Base-by-base conservation (phyloP, 2,329 filamentous ascomycete species). In the Neurospora sp. region DNA sequence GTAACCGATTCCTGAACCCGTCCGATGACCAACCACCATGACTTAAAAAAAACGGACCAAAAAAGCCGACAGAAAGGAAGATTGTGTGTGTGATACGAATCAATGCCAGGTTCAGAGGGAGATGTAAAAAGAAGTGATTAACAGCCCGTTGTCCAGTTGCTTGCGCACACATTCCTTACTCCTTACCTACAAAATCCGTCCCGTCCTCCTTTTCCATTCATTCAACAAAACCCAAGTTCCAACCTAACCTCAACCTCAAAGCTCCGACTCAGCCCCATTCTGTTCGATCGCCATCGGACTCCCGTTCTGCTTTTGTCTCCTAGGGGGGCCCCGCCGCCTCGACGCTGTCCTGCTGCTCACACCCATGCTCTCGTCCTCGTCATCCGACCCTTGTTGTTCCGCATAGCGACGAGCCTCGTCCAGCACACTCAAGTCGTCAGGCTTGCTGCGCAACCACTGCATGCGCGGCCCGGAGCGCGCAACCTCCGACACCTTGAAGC, bases 391-490 rank as follows among this genome's bases (percentile, higher is more conserved):
- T 72, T 87, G 83, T 66, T 86, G 82, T 70, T 83, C 82, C 33
- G 82, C 84, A 74, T 83, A 87, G 8, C 81, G 79, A 11, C 84
- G 82, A n/a, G 86, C 84, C 81, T 99, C 96, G 77, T 99, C 93
- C 67, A 98, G 84, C 75, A 97, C 92, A 62, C 85, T 89, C 69
- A 97, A 85, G 77, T 97, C 88, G 15, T 85, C 84, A 0, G 96
- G 96, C 78, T 93, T 91, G 80, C 91, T 89, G 74, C 96, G 89
- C 75, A 99, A 83, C 96, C 96, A 99, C 79, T 94, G 93, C 96
- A 99, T 99, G 72, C 96, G 87, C 12, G 96, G 96, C 0, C 96
- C 96, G 33, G 92, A 93, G 74, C 92, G 89, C 57, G 96, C 92
- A 70, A 94, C 86, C 80, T 98, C 96, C 19, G 92, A 95, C 28